Evolutionary conservation across 306 rosid genomes (phyloP).

Genomic region (Dryas alaskensis): DNA sequence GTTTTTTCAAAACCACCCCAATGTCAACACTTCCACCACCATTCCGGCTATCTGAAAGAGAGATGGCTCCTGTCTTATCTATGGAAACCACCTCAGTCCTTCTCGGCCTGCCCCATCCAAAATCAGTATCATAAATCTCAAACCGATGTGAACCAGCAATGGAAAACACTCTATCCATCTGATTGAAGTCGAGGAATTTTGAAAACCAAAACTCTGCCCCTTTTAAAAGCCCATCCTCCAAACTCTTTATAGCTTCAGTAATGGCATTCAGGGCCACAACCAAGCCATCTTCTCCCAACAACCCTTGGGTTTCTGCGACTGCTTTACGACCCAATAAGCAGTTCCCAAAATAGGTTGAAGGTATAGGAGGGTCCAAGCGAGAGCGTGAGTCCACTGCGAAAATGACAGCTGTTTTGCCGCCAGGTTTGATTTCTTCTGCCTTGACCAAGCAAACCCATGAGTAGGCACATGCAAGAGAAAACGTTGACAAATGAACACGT

Average conservation of each 20-base stretch:
- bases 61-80: not conserved
- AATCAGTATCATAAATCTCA: constrained; percentile 19
- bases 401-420: not conserved
- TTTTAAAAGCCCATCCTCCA: not conserved
- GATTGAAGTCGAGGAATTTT: too few species aligned
- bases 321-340: not conserved
- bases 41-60: constrained; percentile 1
- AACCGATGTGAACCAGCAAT: not conserved
- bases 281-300: constrained; percentile 1
- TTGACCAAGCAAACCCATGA: constrained; percentile 24
- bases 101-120: constrained; percentile 34
- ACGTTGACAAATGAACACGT: constrained; percentile 23
- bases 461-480: constrained; percentile 23
- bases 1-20: constrained; percentile 17
- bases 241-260: not conserved
- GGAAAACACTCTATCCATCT: not conserved
- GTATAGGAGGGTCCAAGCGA: constrained; percentile 10
- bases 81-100: constrained; percentile 27
- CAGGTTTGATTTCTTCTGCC: constrained; percentile 10
- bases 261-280: constrained; percentile 5
- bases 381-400: not conserved
- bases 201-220: constrained; percentile 1
- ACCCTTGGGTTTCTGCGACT: constrained; percentile 1
- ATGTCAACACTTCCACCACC: constrained; percentile 14
- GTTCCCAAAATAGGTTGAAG: constrained; percentile 17